Evolutionary conservation across 208 protist genomes (phyloP).

Genomic region (Leishmania lainsoni): DNA sequence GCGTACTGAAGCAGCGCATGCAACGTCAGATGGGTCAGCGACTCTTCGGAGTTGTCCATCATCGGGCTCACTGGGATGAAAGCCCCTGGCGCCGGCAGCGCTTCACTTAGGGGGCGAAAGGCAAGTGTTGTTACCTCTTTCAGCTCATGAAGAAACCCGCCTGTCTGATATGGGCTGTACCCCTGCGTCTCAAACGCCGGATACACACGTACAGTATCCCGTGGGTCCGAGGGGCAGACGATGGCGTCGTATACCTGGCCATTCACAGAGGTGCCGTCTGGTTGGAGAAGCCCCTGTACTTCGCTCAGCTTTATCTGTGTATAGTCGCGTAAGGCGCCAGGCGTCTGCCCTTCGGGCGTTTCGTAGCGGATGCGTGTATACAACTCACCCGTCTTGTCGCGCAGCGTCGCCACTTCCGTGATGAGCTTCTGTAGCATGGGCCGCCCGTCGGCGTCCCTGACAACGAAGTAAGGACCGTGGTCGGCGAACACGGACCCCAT

Average conservation of each 20-base stretch:
- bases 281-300: slow-evolving; percentile 64
- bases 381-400: slow-evolving; percentile 57
- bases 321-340: slow-evolving; percentile 84
- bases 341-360: slow-evolving; percentile 85
- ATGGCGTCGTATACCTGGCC: slow-evolving; percentile 71
- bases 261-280: slow-evolving; percentile 74
- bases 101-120: slow-evolving; percentile 69
- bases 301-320: slow-evolving; percentile 87
- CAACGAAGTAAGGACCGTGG: slow-evolving; percentile 68
- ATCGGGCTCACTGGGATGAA: slow-evolving; percentile 83
- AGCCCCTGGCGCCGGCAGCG: slow-evolving; percentile 52
- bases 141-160: slow-evolving; percentile 86
- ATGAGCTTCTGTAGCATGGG: slow-evolving; percentile 84
- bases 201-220: slow-evolving; percentile 83
- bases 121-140: slow-evolving; percentile 63
- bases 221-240: slow-evolving; percentile 71
- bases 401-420: slow-evolving; percentile 53
- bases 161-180: slow-evolving; percentile 77
- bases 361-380: slow-evolving; percentile 84
- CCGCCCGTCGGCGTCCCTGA: slow-evolving; percentile 85
- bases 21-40: slow-evolving; percentile 62
- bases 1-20: slow-evolving; percentile 72
- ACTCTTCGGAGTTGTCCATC: slow-evolving; percentile 88
- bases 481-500: slow-evolving; percentile 86
- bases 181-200: slow-evolving; percentile 75